Evolutionary conservation across 2,329 filamentous ascomycete species (phyloP), one percentile per base, ranked within the genome.

Genomic region (Rutstroemia sydowiana): DNA sequence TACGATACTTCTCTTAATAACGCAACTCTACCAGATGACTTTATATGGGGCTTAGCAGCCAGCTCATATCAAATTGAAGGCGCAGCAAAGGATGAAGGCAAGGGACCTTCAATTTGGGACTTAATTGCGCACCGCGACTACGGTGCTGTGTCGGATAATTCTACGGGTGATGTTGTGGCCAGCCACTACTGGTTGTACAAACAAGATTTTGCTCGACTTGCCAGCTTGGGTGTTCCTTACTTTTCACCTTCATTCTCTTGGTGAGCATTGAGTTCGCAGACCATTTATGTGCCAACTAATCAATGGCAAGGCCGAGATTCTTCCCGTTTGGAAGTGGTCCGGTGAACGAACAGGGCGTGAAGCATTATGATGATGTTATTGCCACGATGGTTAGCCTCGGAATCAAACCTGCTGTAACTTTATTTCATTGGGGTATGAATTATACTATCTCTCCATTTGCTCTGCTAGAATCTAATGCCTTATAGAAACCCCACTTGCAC

Each of bases 161-260:
- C 75, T 26, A 70, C 61, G 56, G 75, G 73, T 2, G 76, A 79
- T 55, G 64, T 81, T 18, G 71, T 71, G 0, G 70, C 73, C 39
- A 74, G 76, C 63, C 71, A 77, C 46, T 79, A 79, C 59, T 79
- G 75, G 52, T 65, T 76, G 2, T 79, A 79, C 60, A 78, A 78
- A 60, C 76, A 79, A 60, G 75, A 79, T 39, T 77, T 79, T 40
- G 75, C 73, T 52, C 70, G 75, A 0, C 67, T 79, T 8, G 75
- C 75, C 1, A 68, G 73, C 2, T 70, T 79, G 63, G 76, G 76
- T 0, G 69, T 76, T 8, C 72, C 76, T 45, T 78, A 76, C 61
- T 73, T 73, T 2, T 78, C 65, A 4, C 61, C 63, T 0, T 66
- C 64, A 14, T 64, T 68, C 31, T 64, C 63, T 11, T 68, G 65